phyloP scores from a whole-genome alignment of 116 monocot species.

The Dioscorea cayenensis region DNA sequence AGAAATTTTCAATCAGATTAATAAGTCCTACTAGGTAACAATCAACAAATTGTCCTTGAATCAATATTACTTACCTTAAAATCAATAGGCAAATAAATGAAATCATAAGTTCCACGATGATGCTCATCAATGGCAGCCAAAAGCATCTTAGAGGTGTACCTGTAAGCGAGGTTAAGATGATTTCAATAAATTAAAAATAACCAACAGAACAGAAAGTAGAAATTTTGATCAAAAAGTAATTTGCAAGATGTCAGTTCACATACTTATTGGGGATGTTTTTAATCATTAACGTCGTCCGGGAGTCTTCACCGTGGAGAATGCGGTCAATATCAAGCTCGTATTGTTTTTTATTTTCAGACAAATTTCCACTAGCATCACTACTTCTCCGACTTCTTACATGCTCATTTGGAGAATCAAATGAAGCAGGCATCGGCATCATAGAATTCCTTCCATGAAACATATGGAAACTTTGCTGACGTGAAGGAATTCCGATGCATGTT shows the following conservation, averaged over 20 bases:
- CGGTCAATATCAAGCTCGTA: slow-evolving; percentile 78
- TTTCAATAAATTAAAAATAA: background rate
- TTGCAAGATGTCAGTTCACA: background rate
- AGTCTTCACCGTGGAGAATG: slow-evolving; percentile 58
- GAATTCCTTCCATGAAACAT: slow-evolving; percentile 29
- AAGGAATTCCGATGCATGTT: slow-evolving; percentile 15
- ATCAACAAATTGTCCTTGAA: no score
- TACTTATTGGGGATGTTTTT: slow-evolving; percentile 99
- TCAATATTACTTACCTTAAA: slow-evolving; percentile 59
- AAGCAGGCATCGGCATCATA: slow-evolving; percentile 23
- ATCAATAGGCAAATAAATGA: slow-evolving; percentile 96
- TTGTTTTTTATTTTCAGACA: slow-evolving; percentile 67
- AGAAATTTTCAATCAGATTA: background rate
- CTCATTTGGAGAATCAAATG: slow-evolving; percentile 44
- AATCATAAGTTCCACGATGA: slow-evolving; percentile 85
- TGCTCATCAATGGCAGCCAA: slow-evolving; percentile 78
- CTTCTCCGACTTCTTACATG: slow-evolving; percentile 47
- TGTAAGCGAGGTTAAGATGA: slow-evolving; percentile 11
- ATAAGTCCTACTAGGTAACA: no score
- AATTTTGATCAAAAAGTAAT: background rate
- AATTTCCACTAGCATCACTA: slow-evolving; percentile 36
- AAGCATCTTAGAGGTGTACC: slow-evolving; percentile 96
- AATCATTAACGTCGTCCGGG: slow-evolving; percentile 78
- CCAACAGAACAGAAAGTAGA: background rate
- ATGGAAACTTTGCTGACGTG: slow-evolving; percentile 20